phyloP scores from a whole-genome alignment of 352 stramenopile species.

The Thalassiosira sp. region DNA sequence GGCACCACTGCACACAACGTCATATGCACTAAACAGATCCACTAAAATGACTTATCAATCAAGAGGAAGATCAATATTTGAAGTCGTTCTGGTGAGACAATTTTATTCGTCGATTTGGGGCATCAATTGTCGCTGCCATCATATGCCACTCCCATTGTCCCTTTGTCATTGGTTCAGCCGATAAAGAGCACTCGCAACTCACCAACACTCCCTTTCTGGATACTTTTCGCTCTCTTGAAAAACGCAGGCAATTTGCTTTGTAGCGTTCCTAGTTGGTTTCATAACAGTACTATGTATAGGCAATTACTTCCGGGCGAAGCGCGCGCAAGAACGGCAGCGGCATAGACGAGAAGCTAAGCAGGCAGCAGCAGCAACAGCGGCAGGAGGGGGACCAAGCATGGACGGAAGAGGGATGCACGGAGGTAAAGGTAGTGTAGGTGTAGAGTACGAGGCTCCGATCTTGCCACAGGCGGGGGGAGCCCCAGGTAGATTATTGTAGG shows the following conservation, averaged over 20 bases:
- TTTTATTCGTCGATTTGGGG: conserved; percentile 8
- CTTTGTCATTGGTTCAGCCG: conserved; percentile 3
- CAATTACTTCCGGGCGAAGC: conserved; percentile 81
- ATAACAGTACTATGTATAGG: conserved; percentile 82
- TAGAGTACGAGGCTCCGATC: conserved; percentile 41
- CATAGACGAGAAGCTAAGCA: conserved; percentile 74
- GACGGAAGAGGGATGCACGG: conserved; percentile 1
- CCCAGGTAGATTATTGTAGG: conserved; percentile 47
- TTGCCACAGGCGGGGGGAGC: conserved; percentile 23
- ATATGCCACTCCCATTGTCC: background rate
- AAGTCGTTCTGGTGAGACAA: conserved; percentile 72
- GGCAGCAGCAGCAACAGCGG: conserved; percentile 33
- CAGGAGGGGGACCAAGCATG: conserved; percentile 17
- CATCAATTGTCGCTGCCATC: background rate
- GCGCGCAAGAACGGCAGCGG: conserved; percentile 77
- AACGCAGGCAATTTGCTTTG: conserved; percentile 72
- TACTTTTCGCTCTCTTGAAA: conserved; percentile 11
- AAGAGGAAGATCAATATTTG: conserved; percentile 71
- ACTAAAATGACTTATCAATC: conserved; percentile 72
- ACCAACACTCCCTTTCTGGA: conserved; percentile 1
- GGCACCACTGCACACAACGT: too few species aligned
- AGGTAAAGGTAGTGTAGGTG: conserved; percentile 11
- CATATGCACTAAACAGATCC: too few species aligned
- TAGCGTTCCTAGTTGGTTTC: conserved; percentile 78
- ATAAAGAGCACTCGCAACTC: background rate